These are phyloP conservation scores for Didymella segeticola DNA, from an alignment of 2,329 filamentous ascomycete species.

Conservation along the genomic window DNA sequence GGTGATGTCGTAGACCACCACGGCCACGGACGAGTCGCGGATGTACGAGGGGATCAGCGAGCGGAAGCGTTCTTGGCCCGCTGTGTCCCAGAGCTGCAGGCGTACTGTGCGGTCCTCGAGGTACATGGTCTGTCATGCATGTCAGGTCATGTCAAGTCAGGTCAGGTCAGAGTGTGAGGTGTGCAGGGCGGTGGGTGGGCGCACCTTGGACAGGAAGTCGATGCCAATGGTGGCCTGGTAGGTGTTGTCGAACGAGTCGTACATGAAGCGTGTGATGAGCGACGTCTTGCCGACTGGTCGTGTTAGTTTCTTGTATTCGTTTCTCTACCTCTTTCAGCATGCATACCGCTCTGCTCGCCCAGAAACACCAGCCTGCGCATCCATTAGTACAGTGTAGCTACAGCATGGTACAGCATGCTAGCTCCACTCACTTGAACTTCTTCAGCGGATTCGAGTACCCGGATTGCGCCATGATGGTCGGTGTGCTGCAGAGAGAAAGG, in stretches of 20 bases:
- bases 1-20: conserved; percentile 98
- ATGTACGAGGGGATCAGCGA: conserved; percentile 98
- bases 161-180: conserved; percentile 21
- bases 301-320: background rate
- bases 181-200: conserved; percentile 8
- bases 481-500: background rate
- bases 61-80: conserved; percentile 95
- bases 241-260: conserved; percentile 99
- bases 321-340: background rate
- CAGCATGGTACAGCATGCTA: conserved; percentile 13
- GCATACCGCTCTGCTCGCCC: conserved; percentile 96
- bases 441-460: conserved; percentile 97
- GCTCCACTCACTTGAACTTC: conserved; percentile 96
- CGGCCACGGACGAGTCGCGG: conserved; percentile 94
- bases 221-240: conserved; percentile 99
- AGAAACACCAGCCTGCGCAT: conserved; percentile 84
- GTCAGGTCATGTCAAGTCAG: too few species aligned
- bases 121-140: conserved; percentile 95
- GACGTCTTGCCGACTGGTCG: conserved; percentile 93
- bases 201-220: conserved; percentile 96
- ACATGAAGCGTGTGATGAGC: conserved; percentile 99
- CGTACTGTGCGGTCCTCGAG: conserved; percentile 97
- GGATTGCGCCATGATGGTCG: conserved; percentile 76
- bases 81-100: conserved; percentile 97
- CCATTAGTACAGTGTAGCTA: conserved; percentile 36